Evolutionary conservation across 225 moss, liverwort and hornwort species (phyloP).

Genomic region (Bryum argenteum): DNA sequence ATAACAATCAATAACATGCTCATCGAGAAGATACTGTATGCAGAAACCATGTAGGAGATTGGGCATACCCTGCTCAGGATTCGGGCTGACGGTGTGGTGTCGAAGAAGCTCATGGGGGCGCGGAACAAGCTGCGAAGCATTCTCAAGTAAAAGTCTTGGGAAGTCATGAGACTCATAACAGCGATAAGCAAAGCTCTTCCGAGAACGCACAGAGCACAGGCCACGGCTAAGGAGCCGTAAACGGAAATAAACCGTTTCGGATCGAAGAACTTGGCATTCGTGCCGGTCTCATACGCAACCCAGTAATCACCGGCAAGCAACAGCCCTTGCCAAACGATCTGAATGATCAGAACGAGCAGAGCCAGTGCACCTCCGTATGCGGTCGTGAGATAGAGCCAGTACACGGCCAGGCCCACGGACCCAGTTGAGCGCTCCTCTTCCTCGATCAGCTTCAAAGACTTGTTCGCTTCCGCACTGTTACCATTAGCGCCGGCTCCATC

Average conservation of each 20-base stretch:
- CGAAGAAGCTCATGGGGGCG: conserved; percentile 68
- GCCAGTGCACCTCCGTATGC: conserved; percentile 65
- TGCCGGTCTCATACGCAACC: conserved; percentile 60
- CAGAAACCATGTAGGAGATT: background rate
- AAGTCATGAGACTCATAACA: conserved; percentile 45
- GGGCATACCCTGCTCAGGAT: conserved; percentile 54
- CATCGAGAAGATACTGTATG: background rate
- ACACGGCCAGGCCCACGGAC: conserved; percentile 59
- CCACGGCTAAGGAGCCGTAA: conserved; percentile 40
- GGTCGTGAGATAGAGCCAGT: conserved; percentile 68
- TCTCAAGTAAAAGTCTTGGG: conserved; percentile 56
- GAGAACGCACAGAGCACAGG: conserved; percentile 47
- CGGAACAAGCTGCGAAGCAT: conserved; percentile 65
- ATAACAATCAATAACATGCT: background rate
- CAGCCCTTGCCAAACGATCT: conserved; percentile 67
- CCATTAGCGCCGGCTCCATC: background rate
- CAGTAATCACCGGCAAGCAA: conserved; percentile 63
- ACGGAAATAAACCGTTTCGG: conserved; percentile 30
- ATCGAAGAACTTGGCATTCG: conserved; percentile 27
- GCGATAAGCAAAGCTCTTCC: conserved; percentile 31
- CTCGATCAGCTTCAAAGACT: conserved; percentile 67
- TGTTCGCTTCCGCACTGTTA: background rate
- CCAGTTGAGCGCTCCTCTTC: conserved; percentile 82
- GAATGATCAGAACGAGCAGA: conserved; percentile 52
- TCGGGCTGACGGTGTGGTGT: conserved; percentile 59